These are phyloP conservation scores for Eucalyptus decipiens DNA, from an alignment of 345 rosid species.

Conservation along the genomic window DNA sequence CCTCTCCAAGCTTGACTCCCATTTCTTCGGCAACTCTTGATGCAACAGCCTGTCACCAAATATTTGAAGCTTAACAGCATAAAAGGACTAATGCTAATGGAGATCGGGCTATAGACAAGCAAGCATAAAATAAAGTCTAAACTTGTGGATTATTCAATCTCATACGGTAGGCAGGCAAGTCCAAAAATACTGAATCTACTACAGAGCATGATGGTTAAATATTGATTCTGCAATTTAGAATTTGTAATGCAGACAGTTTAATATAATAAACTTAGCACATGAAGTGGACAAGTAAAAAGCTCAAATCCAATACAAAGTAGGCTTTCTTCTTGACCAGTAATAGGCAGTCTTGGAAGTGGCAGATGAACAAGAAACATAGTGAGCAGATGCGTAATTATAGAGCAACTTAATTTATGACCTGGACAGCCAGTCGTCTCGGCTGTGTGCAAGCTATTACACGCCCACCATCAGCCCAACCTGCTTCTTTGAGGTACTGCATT, in stretches of 20 bases:
- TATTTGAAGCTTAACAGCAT: neutral
- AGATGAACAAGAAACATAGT: neutral
- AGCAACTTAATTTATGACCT: slow-evolving; percentile 21
- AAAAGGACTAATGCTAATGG: neutral
- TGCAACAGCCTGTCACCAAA: slow-evolving; percentile 56
- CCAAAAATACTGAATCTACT: neutral
- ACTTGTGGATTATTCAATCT: neutral
- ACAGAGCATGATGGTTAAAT: neutral
- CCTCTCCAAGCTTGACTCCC: slow-evolving; percentile 92
- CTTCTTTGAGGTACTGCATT: slow-evolving; percentile 82
- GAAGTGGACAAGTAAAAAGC: neutral
- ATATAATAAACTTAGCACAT: neutral
- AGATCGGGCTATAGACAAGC: neutral
- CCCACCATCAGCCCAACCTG: slow-evolving; percentile 98
- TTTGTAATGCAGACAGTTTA: neutral
- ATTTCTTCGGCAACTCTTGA: slow-evolving; percentile 95
- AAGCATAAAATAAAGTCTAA: neutral
- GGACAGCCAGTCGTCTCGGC: slow-evolving; percentile 92
- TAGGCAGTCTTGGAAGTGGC: neutral
- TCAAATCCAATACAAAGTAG: neutral
- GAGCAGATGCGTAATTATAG: neutral
- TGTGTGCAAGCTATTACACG: slow-evolving; percentile 93
- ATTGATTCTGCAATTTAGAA: neutral
- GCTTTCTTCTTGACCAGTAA: neutral
- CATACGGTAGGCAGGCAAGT: neutral